These are phyloP conservation scores for Trichoderma afroharzianum DNA, from an alignment of 2,329 filamentous ascomycete species.

Conservation along the genomic window DNA sequence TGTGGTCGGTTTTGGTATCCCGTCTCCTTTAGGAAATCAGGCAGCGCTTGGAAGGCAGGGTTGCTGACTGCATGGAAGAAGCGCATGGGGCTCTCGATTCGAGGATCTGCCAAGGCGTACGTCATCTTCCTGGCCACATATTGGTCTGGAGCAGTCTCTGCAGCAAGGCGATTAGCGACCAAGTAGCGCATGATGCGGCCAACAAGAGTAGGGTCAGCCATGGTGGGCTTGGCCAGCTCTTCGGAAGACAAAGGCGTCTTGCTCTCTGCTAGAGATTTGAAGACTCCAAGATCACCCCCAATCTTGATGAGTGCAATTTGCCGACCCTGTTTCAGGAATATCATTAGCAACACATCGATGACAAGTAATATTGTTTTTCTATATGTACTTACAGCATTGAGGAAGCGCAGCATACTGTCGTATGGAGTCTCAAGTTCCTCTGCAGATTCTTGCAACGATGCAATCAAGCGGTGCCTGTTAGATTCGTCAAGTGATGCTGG, in stretches of 20 bases:
- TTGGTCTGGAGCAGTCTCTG: constrained; percentile 26
- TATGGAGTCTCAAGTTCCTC: constrained; percentile 9
- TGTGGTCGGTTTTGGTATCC: background rate
- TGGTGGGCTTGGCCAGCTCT: constrained; percentile 24
- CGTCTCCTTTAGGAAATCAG: constrained; percentile 28
- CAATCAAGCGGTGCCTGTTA: constrained; percentile 3
- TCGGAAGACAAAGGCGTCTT: constrained; percentile 16
- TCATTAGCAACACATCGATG: background rate
- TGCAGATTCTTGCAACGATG: background rate
- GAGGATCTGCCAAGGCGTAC: constrained; percentile 25
- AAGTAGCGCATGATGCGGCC: constrained; percentile 33
- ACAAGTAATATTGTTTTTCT: background rate
- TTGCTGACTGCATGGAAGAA: constrained; percentile 26
- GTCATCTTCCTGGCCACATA: constrained; percentile 31
- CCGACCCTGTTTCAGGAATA: background rate
- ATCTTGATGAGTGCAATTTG: constrained; percentile 8
- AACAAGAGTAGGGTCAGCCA: constrained; percentile 27
- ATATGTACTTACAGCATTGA: background rate
- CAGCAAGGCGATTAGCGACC: constrained; percentile 29
- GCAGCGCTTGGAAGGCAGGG: constrained; percentile 26
- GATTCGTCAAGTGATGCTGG: constrained; percentile 7
- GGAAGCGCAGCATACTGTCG: constrained; percentile 13
- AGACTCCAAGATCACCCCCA: constrained; percentile 22
- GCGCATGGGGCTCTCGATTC: constrained; percentile 26
- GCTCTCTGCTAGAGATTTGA: constrained; percentile 20